Conservation (phyloP, 73 alveolate genomes). For the Paramecium sexaurelia region DNA sequence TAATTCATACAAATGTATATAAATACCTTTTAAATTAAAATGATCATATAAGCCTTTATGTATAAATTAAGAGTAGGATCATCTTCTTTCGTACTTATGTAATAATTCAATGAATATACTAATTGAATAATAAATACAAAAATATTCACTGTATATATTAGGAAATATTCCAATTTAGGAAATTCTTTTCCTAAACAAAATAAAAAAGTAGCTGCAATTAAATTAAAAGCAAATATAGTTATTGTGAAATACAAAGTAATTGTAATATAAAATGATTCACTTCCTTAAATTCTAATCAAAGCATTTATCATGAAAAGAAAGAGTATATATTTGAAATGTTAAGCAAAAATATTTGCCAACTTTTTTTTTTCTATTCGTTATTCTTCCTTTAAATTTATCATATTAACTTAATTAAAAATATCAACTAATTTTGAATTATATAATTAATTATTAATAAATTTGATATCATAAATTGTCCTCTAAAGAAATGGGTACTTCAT, state of each 20-base stretch:
- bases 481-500: neutral
- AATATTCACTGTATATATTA: neutral
- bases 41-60: neutral
- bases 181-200: neutral
- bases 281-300: neutral
- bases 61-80: neutral
- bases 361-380: neutral
- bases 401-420: neutral
- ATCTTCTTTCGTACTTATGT: neutral
- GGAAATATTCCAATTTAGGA: constrained; percentile 1
- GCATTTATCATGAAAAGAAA: neutral
- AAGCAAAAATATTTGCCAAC: neutral
- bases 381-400: neutral
- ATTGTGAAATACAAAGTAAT: neutral
- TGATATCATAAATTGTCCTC: neutral
- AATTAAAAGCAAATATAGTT: neutral
- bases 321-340: neutral
- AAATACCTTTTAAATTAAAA: neutral
- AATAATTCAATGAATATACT: neutral
- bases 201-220: neutral
- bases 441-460: too few relatives aligned
- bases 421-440: too few relatives aligned
- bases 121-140: neutral
- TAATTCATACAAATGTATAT: neutral
- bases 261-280: neutral